phyloP scores from a whole-genome alignment of 306 rosid genomes.

The Gastrolobium bilobum region DNA sequence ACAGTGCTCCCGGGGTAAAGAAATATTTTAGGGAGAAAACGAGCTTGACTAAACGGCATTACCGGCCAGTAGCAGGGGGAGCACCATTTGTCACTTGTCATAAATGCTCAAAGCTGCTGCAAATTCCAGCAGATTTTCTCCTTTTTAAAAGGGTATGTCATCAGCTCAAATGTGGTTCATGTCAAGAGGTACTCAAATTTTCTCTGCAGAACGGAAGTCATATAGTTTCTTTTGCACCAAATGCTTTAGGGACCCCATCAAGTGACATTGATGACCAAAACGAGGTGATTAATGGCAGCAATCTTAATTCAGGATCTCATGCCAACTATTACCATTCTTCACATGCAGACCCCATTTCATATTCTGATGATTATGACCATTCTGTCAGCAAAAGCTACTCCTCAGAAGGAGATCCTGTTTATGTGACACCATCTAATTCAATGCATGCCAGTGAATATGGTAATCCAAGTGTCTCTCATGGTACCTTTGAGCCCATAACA shows the following conservation, averaged over 20 bases:
- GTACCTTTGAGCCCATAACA: conserved; percentile 44
- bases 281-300: conserved; percentile 45
- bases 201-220: conserved; percentile 67
- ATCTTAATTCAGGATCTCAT: conserved; percentile 48
- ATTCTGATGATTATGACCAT: conserved; percentile 71
- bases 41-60: conserved; percentile 65
- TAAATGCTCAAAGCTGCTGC: conserved; percentile 72
- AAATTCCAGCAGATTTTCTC: conserved; percentile 88
- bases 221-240: conserved; percentile 61
- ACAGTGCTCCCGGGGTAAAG: conserved; percentile 54
- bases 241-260: conserved; percentile 52
- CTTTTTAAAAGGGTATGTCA: conserved; percentile 72
- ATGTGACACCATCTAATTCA: conserved; percentile 35
- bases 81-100: conserved; percentile 86
- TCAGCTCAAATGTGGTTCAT: conserved; percentile 79
- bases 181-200: conserved; percentile 84
- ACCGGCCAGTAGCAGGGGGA: conserved; percentile 89
- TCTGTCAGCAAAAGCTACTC: conserved; percentile 68
- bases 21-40: conserved; percentile 63
- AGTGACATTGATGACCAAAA: conserved; percentile 53
- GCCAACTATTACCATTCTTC: conserved; percentile 26
- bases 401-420: conserved; percentile 60
- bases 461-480: conserved; percentile 42
- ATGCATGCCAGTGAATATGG: conserved; percentile 22
- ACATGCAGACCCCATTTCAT: conserved; percentile 59